These are phyloP conservation scores for Xylaria longipes DNA, from an alignment of 495 filamentous ascomycete genomes.

Conservation along the genomic window DNA sequence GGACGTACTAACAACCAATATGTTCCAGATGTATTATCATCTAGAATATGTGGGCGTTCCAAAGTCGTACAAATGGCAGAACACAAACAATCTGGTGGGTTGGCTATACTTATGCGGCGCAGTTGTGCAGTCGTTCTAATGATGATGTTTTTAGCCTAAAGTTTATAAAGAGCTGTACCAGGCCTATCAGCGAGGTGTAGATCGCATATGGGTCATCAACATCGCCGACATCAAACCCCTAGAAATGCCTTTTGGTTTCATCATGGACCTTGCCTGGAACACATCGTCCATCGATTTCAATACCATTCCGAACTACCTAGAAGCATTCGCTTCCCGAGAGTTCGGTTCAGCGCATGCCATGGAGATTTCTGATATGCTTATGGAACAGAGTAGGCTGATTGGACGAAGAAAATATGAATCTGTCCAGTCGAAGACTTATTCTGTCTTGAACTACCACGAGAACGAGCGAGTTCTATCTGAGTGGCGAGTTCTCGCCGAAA, in stretches of 20 bases:
- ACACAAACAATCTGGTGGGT: constrained; percentile 63
- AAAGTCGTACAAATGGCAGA: constrained; percentile 68
- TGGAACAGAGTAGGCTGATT: constrained; percentile 61
- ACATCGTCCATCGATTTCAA: constrained; percentile 46
- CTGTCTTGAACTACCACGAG: constrained; percentile 67
- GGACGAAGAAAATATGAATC: constrained; percentile 68
- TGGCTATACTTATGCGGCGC: neutral
- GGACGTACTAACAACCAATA: neutral
- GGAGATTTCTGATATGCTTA: constrained; percentile 56
- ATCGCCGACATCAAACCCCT: constrained; percentile 70
- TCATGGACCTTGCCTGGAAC: constrained; percentile 65
- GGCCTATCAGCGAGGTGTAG: constrained; percentile 60
- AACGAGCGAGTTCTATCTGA: constrained; percentile 61
- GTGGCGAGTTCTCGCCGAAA: constrained; percentile 58
- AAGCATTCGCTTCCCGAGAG: constrained; percentile 46
- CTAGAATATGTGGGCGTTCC: constrained; percentile 69
- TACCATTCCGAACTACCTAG: constrained; percentile 32
- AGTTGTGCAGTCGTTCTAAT: neutral
- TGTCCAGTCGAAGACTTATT: constrained; percentile 58
- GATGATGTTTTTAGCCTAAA: constrained; percentile 46
- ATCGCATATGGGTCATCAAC: constrained; percentile 71
- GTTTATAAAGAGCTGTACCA: constrained; percentile 60
- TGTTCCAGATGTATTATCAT: constrained; percentile 64
- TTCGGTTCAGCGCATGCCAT: constrained; percentile 53
- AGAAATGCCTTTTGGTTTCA: constrained; percentile 38